These are phyloP conservation scores for Russula dissimulans DNA, from an alignment of 768 basidiomycete genomes.

Conservation along the genomic window DNA sequence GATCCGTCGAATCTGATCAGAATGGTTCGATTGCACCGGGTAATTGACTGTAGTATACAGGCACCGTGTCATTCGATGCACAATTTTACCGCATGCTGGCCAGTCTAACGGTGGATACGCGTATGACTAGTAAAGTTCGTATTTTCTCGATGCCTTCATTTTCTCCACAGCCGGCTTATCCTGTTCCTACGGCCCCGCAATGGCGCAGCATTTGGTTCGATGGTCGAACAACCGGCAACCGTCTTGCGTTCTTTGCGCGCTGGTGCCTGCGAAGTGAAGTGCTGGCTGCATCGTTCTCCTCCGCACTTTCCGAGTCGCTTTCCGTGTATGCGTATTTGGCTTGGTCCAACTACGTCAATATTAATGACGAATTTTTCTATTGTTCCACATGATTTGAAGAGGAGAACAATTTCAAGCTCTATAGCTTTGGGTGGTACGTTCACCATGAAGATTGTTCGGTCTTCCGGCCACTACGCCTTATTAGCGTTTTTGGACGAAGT, in stretches of 20 bases:
- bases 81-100: conserved; percentile 3
- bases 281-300: conserved; percentile 16
- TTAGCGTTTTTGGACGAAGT: conserved; percentile 30
- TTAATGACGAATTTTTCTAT: conserved; percentile 59
- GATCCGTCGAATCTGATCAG: neutral
- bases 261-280: conserved; percentile 11
- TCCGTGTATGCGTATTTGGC: conserved; percentile 30
- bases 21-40: neutral
- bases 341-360: conserved; percentile 42
- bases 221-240: neutral
- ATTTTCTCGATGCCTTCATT: conserved; percentile 67
- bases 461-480: conserved; percentile 32
- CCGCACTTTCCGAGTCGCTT: conserved; percentile 17
- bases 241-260: conserved; percentile 29
- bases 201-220: conserved; percentile 12
- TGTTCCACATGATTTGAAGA: conserved; percentile 74
- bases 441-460: conserved; percentile 77
- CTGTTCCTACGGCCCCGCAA: conserved; percentile 50
- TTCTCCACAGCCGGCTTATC: conserved; percentile 82
- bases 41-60: too few species aligned
- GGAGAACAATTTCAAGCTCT: conserved; percentile 61
- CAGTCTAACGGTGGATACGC: too few species aligned
- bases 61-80: too few species aligned
- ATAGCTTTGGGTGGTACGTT: conserved; percentile 87
- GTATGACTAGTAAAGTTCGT: conserved; percentile 66